Percentiles rank a stretch among this genome's conserved stretches.
Conservation (phyloP, 306 rosid species). For the Urtica urens region DNA sequence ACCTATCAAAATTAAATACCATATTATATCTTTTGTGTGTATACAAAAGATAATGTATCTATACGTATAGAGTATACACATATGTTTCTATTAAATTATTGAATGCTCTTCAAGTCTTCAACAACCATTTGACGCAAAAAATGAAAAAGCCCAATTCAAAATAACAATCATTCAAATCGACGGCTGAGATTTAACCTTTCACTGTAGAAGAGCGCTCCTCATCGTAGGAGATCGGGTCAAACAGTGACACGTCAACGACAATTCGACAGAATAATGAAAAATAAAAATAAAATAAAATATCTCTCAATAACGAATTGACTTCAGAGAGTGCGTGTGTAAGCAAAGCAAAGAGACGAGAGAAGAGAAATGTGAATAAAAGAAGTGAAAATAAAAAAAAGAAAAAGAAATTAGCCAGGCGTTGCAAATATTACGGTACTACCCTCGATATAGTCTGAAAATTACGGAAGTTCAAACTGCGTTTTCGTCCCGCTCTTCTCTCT, state of each 20-base stretch:
- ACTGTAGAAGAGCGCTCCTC: not conserved
- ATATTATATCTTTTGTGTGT: too few relatives aligned
- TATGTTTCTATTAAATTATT: too few relatives aligned
- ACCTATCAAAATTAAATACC: not conserved
- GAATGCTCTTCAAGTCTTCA: not conserved
- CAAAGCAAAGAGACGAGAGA: not conserved
- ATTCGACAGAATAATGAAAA: not conserved
- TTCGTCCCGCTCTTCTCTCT: conserved; percentile 53
- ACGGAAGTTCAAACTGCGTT: conserved; percentile 51
- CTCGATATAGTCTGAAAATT: not conserved
- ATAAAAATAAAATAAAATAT: too few relatives aligned
- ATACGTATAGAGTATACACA: too few relatives aligned
- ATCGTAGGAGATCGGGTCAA: conserved; percentile 1
- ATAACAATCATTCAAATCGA: not conserved
- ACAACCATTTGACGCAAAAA: not conserved
- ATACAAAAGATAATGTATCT: too few relatives aligned
- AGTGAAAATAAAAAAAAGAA: too few relatives aligned
- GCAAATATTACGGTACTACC: not conserved
- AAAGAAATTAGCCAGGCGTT: not conserved
- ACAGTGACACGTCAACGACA: not conserved
- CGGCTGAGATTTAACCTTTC: not conserved
- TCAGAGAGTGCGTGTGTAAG: not conserved
- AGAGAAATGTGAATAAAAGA: not conserved
- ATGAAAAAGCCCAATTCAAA: conserved; percentile 2
- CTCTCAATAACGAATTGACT: conserved; percentile 3